phyloP scores from a whole-genome alignment of 176 grass and related monocot genomes.

The Stipa capillata region DNA sequence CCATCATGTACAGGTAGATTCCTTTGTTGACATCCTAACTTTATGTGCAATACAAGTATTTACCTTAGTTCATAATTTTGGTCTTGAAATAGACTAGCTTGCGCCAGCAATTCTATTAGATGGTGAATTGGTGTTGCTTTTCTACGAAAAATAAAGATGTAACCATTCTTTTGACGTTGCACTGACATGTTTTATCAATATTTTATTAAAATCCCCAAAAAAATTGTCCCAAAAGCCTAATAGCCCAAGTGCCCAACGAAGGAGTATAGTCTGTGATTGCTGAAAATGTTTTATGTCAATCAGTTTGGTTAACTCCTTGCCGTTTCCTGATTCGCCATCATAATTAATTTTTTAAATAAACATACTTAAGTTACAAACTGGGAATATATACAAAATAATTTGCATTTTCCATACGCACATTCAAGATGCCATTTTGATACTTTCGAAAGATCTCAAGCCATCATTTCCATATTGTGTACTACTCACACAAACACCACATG shows the following conservation, averaged over 20 bases:
- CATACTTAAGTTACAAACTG: neutral
- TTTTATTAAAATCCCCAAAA: neutral
- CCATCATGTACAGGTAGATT: constrained; percentile 72
- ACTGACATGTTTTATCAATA: neutral
- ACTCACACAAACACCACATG: neutral
- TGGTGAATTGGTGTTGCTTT: neutral
- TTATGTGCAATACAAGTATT: neutral
- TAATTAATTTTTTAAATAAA: neutral
- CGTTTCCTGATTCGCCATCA: neutral
- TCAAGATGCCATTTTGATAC: neutral
- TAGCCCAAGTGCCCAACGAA: neutral
- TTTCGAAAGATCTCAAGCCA: neutral
- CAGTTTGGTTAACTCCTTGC: neutral
- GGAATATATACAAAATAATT: neutral
- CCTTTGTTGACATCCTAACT: constrained; percentile 3
- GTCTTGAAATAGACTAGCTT: neutral
- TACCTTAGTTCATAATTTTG: neutral
- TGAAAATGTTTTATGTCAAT: neutral
- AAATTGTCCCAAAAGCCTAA: neutral
- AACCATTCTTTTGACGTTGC: neutral
- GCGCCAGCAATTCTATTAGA: neutral
- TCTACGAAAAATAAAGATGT: neutral
- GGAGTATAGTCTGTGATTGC: neutral
- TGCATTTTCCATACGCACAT: neutral
- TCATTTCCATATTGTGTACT: neutral